Base-by-base conservation (phyloP, 2,329 filamentous ascomycete species). In the Nemania diffusa region DNA sequence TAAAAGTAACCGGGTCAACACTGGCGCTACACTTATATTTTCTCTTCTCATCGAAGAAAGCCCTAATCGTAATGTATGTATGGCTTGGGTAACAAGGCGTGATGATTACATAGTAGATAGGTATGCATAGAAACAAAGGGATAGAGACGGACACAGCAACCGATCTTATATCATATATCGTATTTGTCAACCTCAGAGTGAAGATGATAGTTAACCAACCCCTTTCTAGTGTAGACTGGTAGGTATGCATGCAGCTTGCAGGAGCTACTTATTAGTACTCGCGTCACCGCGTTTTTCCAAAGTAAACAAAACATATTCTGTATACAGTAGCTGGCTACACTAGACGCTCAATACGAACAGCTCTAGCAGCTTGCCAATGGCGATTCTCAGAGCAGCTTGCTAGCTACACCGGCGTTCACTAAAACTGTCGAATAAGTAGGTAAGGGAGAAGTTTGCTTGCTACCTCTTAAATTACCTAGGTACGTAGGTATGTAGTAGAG, bases 221-320 rank as follows among this genome's bases (percentile, higher is more conserved):
- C 37, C 37, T 40, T 5, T 40, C 9, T 17, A 17, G 17, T 7
- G 40, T 50, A 50, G 9, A 50, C n/a, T 13, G 44, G 27, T 40
- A 34, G 62, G 58, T 58, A 67, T 67, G 64, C 60, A 64, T 55
- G 8, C 15, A 13, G 15, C 37, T 11, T 44, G 60, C 56, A 67
- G 48, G 64, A 48, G 44, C 22, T 22, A 32, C 29, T n/a, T n/a
- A n/a, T n/a, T 44, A 44, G 13, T 17, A 27, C 46, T 60, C 50
- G 67, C 61, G 67, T 64, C 61, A 57, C 56, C 61, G 66, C 56
- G 69, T 64, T 29, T 69, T 69, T 44, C 53, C 34, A 57, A 70
- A 69, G 73, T 75, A 75, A 73, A 73, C 70, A 75, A 74, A 13
- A 46, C n/a, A 44, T 40, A 5, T 8, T 17, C 37, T 40, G 37